Evolutionary conservation across 257 asterid genomes (phyloP), one percentile per base, ranked within the genome.

Genomic region (Gentiana straminea): DNA sequence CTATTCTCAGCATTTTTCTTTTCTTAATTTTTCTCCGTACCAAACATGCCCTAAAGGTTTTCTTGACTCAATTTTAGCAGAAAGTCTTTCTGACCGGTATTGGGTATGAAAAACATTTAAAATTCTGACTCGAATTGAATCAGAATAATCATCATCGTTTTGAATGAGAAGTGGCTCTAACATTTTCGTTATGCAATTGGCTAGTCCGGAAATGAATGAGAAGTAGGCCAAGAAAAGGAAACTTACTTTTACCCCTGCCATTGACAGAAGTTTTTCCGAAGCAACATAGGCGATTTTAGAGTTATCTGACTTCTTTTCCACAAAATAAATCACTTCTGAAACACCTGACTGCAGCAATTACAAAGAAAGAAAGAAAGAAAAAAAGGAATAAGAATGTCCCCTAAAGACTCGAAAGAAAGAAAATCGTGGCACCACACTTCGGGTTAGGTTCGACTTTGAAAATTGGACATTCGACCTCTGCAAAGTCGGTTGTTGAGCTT

Each of bases 211-310:
- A 7, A 39, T 4, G 44, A 7, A n/a, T 1, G 8, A 33, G 6
- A 7, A 34, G 58, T 59, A 65, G 43, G 64, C 61, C 13, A 41
- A 39, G 44, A 39, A 33, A 15, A 63, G 61, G 4, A 58, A 45
- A 44, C 94, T 85, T 83, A 85, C 97, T 64, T 83, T 89, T 61
- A 89, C 70, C 51, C 87, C 85, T 9, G 97, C 94, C 89, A 89
- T 68, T 3, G 89, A 77, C 46, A 89, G 70, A 74, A 89, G 92
- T 52, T 81, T 86, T 77, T 79, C 89, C 12, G 97, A 85, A 39
- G 95, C 97, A 60, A 73, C 78, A 65, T 89, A 86, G 12, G 86
- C 65, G 35, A 73, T 70, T 37, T 89, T 84, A 12, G 81, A 64
- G 64, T 77, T 79, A 4, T 76, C 88, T 70, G 79, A 57, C 60